These are phyloP conservation scores for Phytophthora cryptogea DNA, from an alignment of 352 stramenopile species.

Conservation along the genomic window DNA sequence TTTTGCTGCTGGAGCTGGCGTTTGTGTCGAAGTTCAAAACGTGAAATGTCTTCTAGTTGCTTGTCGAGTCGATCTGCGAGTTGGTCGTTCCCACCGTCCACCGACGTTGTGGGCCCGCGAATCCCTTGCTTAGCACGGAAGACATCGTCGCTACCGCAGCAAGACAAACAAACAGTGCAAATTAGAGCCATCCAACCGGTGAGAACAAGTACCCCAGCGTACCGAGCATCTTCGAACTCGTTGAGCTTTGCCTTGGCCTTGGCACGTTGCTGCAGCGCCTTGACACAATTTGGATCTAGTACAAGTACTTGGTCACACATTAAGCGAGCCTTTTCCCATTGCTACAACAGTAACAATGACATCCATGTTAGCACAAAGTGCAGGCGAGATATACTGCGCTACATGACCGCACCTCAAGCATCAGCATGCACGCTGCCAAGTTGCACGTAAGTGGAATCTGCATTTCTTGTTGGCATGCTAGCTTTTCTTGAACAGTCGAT, in stretches of 20 bases:
- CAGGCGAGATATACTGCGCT: not conserved
- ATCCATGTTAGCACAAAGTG: not conserved
- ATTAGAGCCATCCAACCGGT: slow-evolving; percentile 4
- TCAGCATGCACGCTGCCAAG: slow-evolving; percentile 73
- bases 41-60: slow-evolving; percentile 56
- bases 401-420: slow-evolving; percentile 50
- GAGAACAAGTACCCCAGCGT: not conserved
- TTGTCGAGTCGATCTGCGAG: slow-evolving; percentile 41
- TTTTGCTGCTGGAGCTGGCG: slow-evolving; percentile 44
- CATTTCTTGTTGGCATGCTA: slow-evolving; percentile 45
- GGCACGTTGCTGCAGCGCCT: slow-evolving; percentile 64
- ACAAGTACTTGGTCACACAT: slow-evolving; percentile 64
- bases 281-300: slow-evolving; percentile 50
- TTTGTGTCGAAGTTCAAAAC: slow-evolving; percentile 49
- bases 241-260: slow-evolving; percentile 55
- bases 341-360: slow-evolving; percentile 24
- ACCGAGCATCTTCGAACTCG: slow-evolving; percentile 71
- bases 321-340: slow-evolving; percentile 70
- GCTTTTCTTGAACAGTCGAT: slow-evolving; percentile 35
- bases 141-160: slow-evolving; percentile 36
- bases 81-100: slow-evolving; percentile 3
- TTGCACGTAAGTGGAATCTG: slow-evolving; percentile 85
- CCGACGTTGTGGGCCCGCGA: slow-evolving; percentile 17
- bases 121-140: slow-evolving; percentile 36
- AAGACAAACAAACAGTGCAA: not conserved